These are phyloP conservation scores for Cynara cardunculus DNA, from an alignment of 129 eudicot species.

Conservation along the genomic window DNA sequence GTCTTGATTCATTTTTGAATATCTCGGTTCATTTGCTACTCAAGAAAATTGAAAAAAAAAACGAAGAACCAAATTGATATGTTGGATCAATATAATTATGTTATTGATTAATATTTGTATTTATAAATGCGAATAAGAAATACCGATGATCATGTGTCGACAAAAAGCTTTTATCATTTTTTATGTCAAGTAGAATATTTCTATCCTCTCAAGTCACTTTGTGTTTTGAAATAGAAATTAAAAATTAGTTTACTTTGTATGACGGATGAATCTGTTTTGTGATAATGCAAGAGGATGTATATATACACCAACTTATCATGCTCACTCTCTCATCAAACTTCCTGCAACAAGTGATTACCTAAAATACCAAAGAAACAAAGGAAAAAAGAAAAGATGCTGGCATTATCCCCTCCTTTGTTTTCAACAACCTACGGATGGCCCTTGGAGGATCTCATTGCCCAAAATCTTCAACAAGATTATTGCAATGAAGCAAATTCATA, in stretches of 20 bases:
- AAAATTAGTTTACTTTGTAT: neutral
- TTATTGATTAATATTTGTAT: too few relatives aligned
- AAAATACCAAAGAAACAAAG: neutral
- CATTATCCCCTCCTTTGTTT: slow-evolving; percentile 13
- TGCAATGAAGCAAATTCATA: slow-evolving; percentile 21
- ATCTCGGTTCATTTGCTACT: neutral
- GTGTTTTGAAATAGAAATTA: neutral
- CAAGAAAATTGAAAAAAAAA: too few relatives aligned
- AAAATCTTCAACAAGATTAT: slow-evolving; percentile 9
- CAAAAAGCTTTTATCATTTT: neutral
- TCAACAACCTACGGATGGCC: slow-evolving; percentile 29
- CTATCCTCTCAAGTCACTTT: too few relatives aligned
- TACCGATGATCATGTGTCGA: neutral
- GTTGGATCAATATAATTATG: neutral
- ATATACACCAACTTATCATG: slow-evolving; percentile 1
- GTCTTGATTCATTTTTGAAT: neutral
- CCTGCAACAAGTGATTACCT: neutral
- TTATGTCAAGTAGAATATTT: neutral
- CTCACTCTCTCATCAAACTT: neutral
- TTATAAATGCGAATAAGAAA: neutral
- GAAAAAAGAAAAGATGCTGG: slow-evolving; percentile 3
- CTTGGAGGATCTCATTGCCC: slow-evolving; percentile 22
- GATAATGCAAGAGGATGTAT: slow-evolving; percentile 1
- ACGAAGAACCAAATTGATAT: neutral
- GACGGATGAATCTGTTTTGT: neutral